Percentiles rank a stretch among this genome's conserved stretches.
Evolutionary conservation across 345 rosid genomes (phyloP).

Genomic region (Fremontodendron californicum): DNA sequence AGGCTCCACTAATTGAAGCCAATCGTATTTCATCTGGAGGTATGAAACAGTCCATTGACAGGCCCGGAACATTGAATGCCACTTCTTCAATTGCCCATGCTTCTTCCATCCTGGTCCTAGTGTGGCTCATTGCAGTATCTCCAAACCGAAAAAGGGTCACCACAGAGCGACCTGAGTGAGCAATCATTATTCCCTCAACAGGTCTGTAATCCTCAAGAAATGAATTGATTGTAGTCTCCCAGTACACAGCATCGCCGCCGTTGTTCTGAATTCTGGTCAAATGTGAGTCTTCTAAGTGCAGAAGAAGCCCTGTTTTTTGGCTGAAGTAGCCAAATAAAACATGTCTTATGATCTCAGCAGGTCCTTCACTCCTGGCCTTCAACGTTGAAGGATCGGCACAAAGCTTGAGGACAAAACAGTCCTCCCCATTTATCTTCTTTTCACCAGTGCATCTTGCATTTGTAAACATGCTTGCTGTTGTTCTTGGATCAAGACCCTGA

Average conservation of each 20-base stretch:
- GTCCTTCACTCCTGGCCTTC: conserved; percentile 85
- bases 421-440: conserved; percentile 66
- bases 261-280: conserved; percentile 70
- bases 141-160: conserved; percentile 80
- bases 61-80: conserved; percentile 74
- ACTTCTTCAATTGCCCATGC: conserved; percentile 84
- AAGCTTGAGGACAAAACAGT: conserved; percentile 85
- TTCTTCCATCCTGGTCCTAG: conserved; percentile 84
- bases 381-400: conserved; percentile 67
- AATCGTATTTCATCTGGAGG: conserved; percentile 76
- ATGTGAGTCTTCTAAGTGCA: conserved; percentile 75
- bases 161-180: conserved; percentile 79
- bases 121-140: conserved; percentile 72
- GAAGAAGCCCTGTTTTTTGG: conserved; percentile 81
- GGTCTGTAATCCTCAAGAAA: conserved; percentile 70
- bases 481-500: conserved; percentile 84
- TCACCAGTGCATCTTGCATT: conserved; percentile 74
- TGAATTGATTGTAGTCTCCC: conserved; percentile 85
- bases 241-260: conserved; percentile 70
- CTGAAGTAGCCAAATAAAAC: conserved; percentile 82
- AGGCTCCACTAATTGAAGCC: conserved; percentile 45
- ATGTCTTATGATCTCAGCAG: conserved; percentile 83
- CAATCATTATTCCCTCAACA: conserved; percentile 84
- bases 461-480: conserved; percentile 72
- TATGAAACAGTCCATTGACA: conserved; percentile 75